These are phyloP conservation scores for Petasospora rhodanensis DNA, from an alignment of 1,139 yeast species.

Conservation along the genomic window DNA sequence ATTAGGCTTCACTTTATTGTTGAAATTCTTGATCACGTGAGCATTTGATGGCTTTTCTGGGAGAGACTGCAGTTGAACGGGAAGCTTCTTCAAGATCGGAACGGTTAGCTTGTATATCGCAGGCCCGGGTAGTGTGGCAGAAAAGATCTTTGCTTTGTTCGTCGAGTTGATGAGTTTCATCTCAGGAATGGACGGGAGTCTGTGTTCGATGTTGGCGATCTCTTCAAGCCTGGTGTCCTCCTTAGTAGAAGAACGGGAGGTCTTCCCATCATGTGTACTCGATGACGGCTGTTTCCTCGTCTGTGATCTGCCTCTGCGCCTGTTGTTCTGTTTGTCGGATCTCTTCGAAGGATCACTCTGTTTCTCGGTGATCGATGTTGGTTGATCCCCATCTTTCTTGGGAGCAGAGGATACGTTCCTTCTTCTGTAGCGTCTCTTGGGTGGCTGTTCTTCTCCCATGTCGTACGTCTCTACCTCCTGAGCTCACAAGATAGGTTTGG, in stretches of 20 bases:
- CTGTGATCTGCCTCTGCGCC: constrained; percentile 1
- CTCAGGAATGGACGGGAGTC: constrained; percentile 8
- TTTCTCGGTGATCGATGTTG: too few relatives aligned
- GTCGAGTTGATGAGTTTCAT: constrained; percentile 19
- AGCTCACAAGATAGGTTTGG: too few relatives aligned
- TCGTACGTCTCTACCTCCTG: too few relatives aligned
- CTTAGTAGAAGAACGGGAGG: constrained; percentile 2
- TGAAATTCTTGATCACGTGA: constrained; percentile 17
- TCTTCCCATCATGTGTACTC: too few relatives aligned
- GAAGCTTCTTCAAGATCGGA: constrained; percentile 14
- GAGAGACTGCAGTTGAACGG: constrained; percentile 12
- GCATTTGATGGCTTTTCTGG: constrained; percentile 11
- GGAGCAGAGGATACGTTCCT: too few relatives aligned
- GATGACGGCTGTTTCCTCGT: not conserved
- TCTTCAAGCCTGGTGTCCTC: constrained; percentile 15
- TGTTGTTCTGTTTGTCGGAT: constrained; percentile 1
- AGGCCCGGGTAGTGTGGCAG: constrained; percentile 10
- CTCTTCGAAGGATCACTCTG: too few relatives aligned
- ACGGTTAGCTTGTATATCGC: constrained; percentile 17
- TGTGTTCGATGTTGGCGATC: constrained; percentile 9
- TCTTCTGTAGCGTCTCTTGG: constrained; percentile 1
- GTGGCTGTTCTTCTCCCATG: not conserved
- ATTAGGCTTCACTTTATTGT: constrained; percentile 12
- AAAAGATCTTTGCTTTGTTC: constrained; percentile 16
- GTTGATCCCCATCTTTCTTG: too few relatives aligned